Base-by-base conservation (phyloP, 192 early-diverging fungal genomes). In the Backusella sp. region DNA sequence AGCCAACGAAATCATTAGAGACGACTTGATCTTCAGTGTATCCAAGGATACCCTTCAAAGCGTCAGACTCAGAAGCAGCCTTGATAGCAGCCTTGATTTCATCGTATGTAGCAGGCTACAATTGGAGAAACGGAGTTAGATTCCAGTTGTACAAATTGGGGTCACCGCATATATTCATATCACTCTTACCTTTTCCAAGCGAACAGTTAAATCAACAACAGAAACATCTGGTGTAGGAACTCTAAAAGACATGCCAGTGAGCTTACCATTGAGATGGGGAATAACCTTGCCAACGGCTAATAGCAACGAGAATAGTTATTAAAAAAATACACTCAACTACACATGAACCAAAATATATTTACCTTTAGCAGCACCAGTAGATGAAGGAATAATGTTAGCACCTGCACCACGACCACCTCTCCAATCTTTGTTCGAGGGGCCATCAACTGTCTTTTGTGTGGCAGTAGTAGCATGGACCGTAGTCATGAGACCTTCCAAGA, bases 381-480 rank as follows among this genome's bases (percentile, higher is more conserved):
- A 92, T 69, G 96, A 94, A 15, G 97, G 96, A 82, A 99, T 98
- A 82, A 99, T 98, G 90, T 98, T 97, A 56, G 80, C 74, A 65
- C 87, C 84, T 52, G 97, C 96, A 83, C 95, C 94, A 88, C 97
- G 95, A 75, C 97, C 96, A 46, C 91, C 92, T 77, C 97, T 90
- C 95, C 96, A 97, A 91, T 97, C 96, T 85, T 95, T 95, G 81
- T 90, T 91, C 12, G 96, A 97, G 41, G 96, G 96, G 67, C 94
- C 92, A 87, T 99, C 97, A 77, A 99, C 97, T 68, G 96, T 98
- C 92, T 99, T 99, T 86, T 99, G 97, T 83, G 97, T 97, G 79
- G 97, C 96, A 65, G 97, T 98, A 81, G 91, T 91, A 79, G 97
- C 94, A 86, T 98, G 97, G 83, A 95, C 93, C 44, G 97, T 98